Base-by-base conservation (phyloP, 768 basidiomycete species). In the Xerocomus spinulosus region DNA sequence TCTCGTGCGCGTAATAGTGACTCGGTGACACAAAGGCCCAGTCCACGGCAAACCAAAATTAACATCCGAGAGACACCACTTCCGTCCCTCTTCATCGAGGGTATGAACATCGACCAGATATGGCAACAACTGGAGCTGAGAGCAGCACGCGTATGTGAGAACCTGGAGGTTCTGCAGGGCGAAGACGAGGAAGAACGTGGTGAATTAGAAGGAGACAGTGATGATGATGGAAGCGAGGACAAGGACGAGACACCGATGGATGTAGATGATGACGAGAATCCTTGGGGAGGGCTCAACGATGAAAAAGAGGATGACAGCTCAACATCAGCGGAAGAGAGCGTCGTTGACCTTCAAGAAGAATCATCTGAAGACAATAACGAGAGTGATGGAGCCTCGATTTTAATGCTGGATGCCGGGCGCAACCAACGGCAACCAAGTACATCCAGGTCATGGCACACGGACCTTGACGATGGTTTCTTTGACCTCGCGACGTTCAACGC, bases 101-200 rank as follows among this genome's bases (percentile, higher is more conserved):
- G 78, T 15, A 84, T 96, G 80, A 85, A 83, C 55, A 76, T 80
- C 20, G 88, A 90, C 48, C 93, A 95, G 64, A 73, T 97, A 23
- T 99, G 95, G 95, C 85, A 84, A 33, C 95, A 99, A 69, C 66
- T 98, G 46, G 95, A 98, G 61, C 72, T 99, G 45, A 74, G 90
- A 36, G 73, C 83, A 14, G 77, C 81, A 51, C 77, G 76, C 37
- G 70, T 97, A 20, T 87, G 85, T 51, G 76, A 78, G 34, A 77
- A 86, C 42, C 68, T 95, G 34, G 78, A 87, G 40, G 76, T 82
- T 30, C 69, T 92, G 17, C 81, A 82, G 46, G 81, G 77, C 23
- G 74, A 73, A 8, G 66, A 58, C n/a, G 71, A 68, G 14, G 63
- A 55, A 15, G 71, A 65, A 52, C 65, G 64, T 2, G 56, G 53